Base-by-base conservation (phyloP, 75 land plant species). In the Azolla pinnata region DNA sequence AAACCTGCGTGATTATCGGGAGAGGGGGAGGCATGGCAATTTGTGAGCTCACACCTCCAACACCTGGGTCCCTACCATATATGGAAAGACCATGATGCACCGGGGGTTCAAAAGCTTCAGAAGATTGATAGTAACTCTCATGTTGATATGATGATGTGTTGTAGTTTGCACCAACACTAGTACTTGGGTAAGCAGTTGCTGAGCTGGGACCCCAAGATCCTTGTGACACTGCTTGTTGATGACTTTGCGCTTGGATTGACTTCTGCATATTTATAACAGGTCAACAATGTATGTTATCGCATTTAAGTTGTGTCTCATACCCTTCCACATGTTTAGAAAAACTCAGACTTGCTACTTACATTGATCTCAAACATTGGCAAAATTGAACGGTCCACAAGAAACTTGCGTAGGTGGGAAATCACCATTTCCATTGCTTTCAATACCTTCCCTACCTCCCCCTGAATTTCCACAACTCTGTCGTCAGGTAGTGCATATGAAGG, bases 381-480 rank as follows among this genome's bases (percentile, higher is more conserved):
- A 51, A 91, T 73, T 32, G 77, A 74, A 28, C 81, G 89, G 67
- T 91, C 97, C 33, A 91, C 97, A 62, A 91, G 66, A 54, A 84
- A 91, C 63, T 91, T 91, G 51, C 96, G 78, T 19, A 91, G 75
- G 60, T 85, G 89, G 5, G 82, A 78, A 44, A 78, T 68, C 18
- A 85, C 79, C 31, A 80, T 71, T 66, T 85, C 84, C 56, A 88
- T 68, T 40, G 90, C 97, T 60, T 80, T 82, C 19, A 60, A 74
- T 56, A 88, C 97, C 60, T 82, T 79, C 21, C 48, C n/a, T 19
- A 78, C 44, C 62, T 91, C 97, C 28, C 97, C 97, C 17, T 88
- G 86, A 33, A 91, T 67, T 47, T 91, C 96, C 23, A 91, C 82
- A 58, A 88, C 74, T 63, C 96, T 83, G 35, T 91, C 97, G 64